Base-by-base conservation (phyloP, 2,329 filamentous ascomycete species). In the Fusarium sp. region DNA sequence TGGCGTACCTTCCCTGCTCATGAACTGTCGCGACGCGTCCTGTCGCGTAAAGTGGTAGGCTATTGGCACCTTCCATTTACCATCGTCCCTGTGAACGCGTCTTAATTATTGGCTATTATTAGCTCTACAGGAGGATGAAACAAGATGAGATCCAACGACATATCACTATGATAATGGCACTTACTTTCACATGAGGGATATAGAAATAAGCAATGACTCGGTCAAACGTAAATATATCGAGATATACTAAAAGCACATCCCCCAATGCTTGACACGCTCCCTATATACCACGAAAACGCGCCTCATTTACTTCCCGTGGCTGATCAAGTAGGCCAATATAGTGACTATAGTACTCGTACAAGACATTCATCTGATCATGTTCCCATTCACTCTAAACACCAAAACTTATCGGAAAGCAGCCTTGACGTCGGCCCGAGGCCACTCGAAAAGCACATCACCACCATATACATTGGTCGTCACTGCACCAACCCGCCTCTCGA, bases 391-490 rank as follows among this genome's bases (percentile, higher is more conserved):
- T 60, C 39, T 56, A 43, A 51, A 48, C 64, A 40, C 24, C 33
- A 24, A 13, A 26, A 48, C 31, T 64, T 63, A 79, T 58, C 76
- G 74, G 73, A 91, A 91, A 17, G 88, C 87, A 56, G 82, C 81
- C 80, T 88, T 88, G 42, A 90, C 88, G 72, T 91, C 89, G 15
- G 82, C 81, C 61, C 87, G 81, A n/a, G 88, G 88, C 89, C 89
- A 91, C 78, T 91, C 89, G 71, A 88, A 90, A 67, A 88, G 75
- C 40, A 90, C 84, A 74, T 91, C 89, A 10, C 89, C 89, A 44
- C 88, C 86, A 72, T 91, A 91, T 26, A 91, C 86, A 71, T 88
- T 86, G 22, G 88, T 86, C 45, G 87, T 89, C 68, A 91, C 82
- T 51, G 81, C 84, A 42, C 85, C 84, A 71, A 91, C 88, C 51